These are phyloP conservation scores for Ophiorrhiza pumila DNA, from an alignment of 257 asterid genomes.

Conservation along the genomic window DNA sequence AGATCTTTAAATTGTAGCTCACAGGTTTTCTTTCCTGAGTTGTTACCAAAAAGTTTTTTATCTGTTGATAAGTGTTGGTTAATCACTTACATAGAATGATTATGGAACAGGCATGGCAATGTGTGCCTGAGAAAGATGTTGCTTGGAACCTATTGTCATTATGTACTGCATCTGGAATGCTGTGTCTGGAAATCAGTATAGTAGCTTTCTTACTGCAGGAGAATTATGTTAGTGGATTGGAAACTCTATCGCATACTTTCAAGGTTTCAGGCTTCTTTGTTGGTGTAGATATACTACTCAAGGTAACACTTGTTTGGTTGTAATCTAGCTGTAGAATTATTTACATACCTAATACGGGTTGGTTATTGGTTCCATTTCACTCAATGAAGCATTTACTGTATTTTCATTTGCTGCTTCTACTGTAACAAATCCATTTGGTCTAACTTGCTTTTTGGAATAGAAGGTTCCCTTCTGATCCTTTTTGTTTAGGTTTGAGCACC, in stretches of 20 bases:
- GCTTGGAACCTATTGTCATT: constrained; percentile 80
- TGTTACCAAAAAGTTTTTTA: background rate
- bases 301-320: constrained; percentile 46
- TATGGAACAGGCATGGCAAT: constrained; percentile 73
- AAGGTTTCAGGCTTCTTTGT: constrained; percentile 71
- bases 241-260: constrained; percentile 75
- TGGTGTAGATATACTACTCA: constrained; percentile 65
- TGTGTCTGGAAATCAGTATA: constrained; percentile 70
- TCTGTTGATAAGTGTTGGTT: constrained; percentile 12
- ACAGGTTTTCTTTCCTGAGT: background rate
- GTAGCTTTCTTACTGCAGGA: constrained; percentile 83
- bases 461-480: background rate
- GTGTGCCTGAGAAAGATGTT: constrained; percentile 60
- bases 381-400: background rate
- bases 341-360: background rate
- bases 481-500: background rate
- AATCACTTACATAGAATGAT: background rate
- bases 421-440: background rate
- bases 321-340: background rate
- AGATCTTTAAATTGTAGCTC: background rate
- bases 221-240: constrained; percentile 77
- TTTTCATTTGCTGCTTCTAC: background rate
- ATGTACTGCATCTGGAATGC: constrained; percentile 64
- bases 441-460: background rate
- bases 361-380: too few species aligned